Percentiles rank a stretch among this genome's conserved stretches.
Evolutionary conservation across 352 stramenopile genomes (phyloP).

Genomic region (Phytophthora sp.): DNA sequence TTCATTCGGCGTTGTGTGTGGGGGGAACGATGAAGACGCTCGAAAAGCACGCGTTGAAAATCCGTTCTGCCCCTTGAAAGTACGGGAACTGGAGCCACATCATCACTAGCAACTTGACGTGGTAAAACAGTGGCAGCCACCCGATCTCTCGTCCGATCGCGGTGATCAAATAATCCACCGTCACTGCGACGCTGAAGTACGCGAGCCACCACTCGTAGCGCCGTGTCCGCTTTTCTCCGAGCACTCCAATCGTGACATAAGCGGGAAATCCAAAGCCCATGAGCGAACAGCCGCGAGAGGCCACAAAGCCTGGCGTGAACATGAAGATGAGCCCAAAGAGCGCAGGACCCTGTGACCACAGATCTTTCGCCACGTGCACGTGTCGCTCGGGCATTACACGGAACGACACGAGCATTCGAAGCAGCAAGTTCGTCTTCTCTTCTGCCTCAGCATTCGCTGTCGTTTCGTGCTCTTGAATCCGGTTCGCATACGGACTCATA

Average conservation of each 20-base stretch:
- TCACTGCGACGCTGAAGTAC: slow-evolving; percentile 81
- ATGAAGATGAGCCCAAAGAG: slow-evolving; percentile 83
- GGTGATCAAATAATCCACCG: slow-evolving; percentile 73
- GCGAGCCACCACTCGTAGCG: slow-evolving; percentile 90
- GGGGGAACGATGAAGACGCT: slow-evolving; percentile 81
- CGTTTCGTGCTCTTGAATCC: slow-evolving; percentile 50
- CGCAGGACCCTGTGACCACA: slow-evolving; percentile 82
- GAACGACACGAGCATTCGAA: slow-evolving; percentile 71
- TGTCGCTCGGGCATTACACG: slow-evolving; percentile 70
- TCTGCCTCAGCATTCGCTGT: slow-evolving; percentile 31
- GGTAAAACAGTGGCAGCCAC: slow-evolving; percentile 89
- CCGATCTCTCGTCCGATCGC: slow-evolving; percentile 56
- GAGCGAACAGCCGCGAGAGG: slow-evolving; percentile 68
- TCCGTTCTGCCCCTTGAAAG: slow-evolving; percentile 82
- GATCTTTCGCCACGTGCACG: slow-evolving; percentile 72
- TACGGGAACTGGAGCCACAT: slow-evolving; percentile 93
- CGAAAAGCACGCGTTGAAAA: slow-evolving; percentile 80
- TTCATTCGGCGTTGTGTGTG: slow-evolving; percentile 49
- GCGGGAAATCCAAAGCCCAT: slow-evolving; percentile 87
- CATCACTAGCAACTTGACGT: slow-evolving; percentile 82
- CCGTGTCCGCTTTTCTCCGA: slow-evolving; percentile 75
- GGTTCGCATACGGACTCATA: slow-evolving; percentile 79
- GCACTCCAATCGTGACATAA: slow-evolving; percentile 79
- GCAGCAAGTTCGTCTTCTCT: slow-evolving; percentile 64
- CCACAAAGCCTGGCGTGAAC: slow-evolving; percentile 86